Evolutionary conservation across 495 filamentous ascomycete genomes (phyloP), one percentile per base, ranked within the genome.

Genomic region (Penicillium pancosmium): DNA sequence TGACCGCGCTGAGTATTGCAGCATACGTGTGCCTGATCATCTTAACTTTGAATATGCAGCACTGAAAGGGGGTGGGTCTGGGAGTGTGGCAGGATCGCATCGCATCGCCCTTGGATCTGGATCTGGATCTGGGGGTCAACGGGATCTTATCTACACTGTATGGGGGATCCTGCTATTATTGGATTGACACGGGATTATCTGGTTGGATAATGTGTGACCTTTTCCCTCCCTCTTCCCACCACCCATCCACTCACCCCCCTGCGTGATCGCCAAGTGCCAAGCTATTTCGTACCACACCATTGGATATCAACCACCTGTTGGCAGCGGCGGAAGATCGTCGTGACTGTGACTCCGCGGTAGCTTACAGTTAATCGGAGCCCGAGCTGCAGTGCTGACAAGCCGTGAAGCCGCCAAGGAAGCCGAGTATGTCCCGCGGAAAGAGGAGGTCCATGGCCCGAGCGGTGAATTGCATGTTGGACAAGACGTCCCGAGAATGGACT

Each of bases 1-100:
- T 98, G 67, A 93, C 90, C 41, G 78, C 75, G n/a, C 73, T 98
- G 64, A 94, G 90, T 69, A 75, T 96, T 33, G 86, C 84, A 21
- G 90, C 92, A 16, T 98, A 97, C 77, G 80, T 85, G 23, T 88
- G 84, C 56, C 78, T 98, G 67, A 78, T 96, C 54, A 86, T 88
- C 13, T 76, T 98, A 67, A 89, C 92, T 15, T 73, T 88, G 70
- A 79, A 78, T 49, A 69, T 92, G 52, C 60, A 67, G 27, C 59
- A 66, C 52, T 72, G 62, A 68, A 33, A 51, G 50, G 34, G 51
- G 50, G 40, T 60, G 13, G 57, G 54, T 18, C 51, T 54, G 35
- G 57, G n/a, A n/a, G n/a, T n/a, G n/a, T n/a, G n/a, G n/a, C n/a
- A n/a, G 54, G 5, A 51, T 51, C n/a, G 57, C 57, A 41, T 51